Conservation (phyloP, 2,329 filamentous ascomycete species). For the Arthroderma sp. region DNA sequence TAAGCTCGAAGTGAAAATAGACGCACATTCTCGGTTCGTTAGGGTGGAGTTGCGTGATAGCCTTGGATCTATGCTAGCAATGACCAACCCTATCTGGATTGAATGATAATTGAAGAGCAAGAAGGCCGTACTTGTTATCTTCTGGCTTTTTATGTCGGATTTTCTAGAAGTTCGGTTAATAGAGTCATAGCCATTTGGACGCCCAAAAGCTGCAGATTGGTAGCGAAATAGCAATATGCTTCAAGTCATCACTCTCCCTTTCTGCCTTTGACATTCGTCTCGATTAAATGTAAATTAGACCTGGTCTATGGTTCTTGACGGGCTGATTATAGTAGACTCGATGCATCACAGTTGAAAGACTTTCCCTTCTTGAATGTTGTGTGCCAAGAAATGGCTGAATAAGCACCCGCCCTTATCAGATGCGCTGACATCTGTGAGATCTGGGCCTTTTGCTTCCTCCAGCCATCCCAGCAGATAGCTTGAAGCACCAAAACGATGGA, state of each 20-base stretch:
- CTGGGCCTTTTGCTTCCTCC: neutral
- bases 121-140: no score
- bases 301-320: no score
- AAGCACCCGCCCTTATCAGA: neutral
- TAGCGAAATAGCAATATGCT: neutral
- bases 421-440: neutral
- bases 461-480: constrained; percentile 1
- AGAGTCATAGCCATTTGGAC: no score
- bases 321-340: no score
- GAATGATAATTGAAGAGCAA: no score
- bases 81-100: constrained; percentile 12
- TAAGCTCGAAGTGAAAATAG: constrained; percentile 3
- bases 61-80: constrained; percentile 8
- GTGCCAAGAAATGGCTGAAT: neutral
- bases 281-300: no score
- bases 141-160: no score
- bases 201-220: neutral
- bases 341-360: neutral
- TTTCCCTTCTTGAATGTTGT: neutral
- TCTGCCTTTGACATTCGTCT: neutral
- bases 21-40: constrained; percentile 6
- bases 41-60: constrained; percentile 11
- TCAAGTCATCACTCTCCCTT: neutral
- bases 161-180: no score
- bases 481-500: neutral